These are phyloP conservation scores for Hortiboletus flavorubellus DNA, from an alignment of 768 basidiomycete species.

Conservation along the genomic window DNA sequence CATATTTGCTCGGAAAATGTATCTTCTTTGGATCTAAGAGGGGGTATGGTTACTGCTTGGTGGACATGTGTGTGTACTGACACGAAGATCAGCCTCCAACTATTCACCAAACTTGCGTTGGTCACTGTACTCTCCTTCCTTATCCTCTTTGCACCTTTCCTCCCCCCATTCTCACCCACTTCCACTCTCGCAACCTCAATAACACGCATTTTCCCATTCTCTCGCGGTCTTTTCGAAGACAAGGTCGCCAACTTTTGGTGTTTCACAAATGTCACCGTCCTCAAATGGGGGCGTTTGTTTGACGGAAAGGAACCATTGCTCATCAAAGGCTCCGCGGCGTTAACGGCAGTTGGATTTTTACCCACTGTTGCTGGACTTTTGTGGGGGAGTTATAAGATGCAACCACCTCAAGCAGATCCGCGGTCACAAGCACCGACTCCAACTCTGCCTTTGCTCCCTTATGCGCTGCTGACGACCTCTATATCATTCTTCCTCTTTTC, in stretches of 20 bases:
- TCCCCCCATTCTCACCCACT: slow-evolving; percentile 59
- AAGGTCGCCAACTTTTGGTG: slow-evolving; percentile 99
- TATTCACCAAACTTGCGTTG: slow-evolving; percentile 65
- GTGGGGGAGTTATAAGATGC: slow-evolving; percentile 35
- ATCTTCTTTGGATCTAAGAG: slow-evolving; percentile 65
- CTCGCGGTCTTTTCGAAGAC: slow-evolving; percentile 88
- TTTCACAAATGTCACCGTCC: slow-evolving; percentile 71
- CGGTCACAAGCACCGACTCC: slow-evolving; percentile 37
- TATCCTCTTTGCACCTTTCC: slow-evolving; percentile 75
- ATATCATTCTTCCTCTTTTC: slow-evolving; percentile 96
- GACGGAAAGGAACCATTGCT: slow-evolving; percentile 45
- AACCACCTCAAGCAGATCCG: background rate
- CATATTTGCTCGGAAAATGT: slow-evolving; percentile 88
- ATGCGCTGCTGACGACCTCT: slow-evolving; percentile 74
- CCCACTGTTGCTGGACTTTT: slow-evolving; percentile 53
- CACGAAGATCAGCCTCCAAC: slow-evolving; percentile 31
- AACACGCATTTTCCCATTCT: slow-evolving; percentile 86
- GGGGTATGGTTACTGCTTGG: slow-evolving; percentile 51
- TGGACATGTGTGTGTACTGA: slow-evolving; percentile 2
- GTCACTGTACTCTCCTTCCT: slow-evolving; percentile 62
- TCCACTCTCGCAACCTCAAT: slow-evolving; percentile 59
- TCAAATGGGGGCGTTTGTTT: slow-evolving; percentile 70
- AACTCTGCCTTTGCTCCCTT: slow-evolving; percentile 69
- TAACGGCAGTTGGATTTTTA: slow-evolving; percentile 71
- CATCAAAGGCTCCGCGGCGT: slow-evolving; percentile 58